Evolutionary conservation across 257 asterid species (phyloP).

Genomic region (Nyctanthes arbortristis): DNA sequence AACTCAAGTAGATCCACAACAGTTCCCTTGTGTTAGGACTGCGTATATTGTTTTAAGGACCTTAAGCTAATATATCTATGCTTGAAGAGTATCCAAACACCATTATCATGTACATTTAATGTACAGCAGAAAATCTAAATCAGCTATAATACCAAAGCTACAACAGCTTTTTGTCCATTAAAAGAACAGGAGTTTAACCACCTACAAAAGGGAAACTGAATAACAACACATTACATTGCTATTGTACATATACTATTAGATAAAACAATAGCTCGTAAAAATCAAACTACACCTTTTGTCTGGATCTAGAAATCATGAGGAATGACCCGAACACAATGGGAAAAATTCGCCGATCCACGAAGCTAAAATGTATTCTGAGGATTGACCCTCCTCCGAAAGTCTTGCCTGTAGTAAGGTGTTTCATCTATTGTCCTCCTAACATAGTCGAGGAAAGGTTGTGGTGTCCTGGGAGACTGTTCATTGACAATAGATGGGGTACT

Average conservation of each 20-base stretch:
- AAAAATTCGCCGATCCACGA: slow-evolving; percentile 4
- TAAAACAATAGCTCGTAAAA: slow-evolving; percentile 19
- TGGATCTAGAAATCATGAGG: background rate
- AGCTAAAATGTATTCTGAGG: slow-evolving; percentile 74
- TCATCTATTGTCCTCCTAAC: slow-evolving; percentile 85
- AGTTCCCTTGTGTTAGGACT: too few species aligned
- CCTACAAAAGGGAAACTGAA: slow-evolving; percentile 11
- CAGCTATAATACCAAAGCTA: background rate
- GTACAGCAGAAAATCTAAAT: background rate
- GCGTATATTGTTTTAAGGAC: too few species aligned
- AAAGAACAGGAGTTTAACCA: background rate
- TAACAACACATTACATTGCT: slow-evolving; percentile 11
- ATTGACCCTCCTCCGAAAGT: slow-evolving; percentile 68
- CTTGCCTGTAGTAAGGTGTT: slow-evolving; percentile 85
- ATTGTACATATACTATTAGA: slow-evolving; percentile 14
- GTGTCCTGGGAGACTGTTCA: slow-evolving; percentile 84
- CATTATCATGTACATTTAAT: background rate
- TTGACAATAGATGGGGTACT: slow-evolving; percentile 38
- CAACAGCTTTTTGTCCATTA: background rate
- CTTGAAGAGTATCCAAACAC: background rate
- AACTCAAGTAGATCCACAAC: too few species aligned
- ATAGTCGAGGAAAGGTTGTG: slow-evolving; percentile 87
- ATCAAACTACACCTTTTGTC: slow-evolving; percentile 7
- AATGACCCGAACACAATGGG: slow-evolving; percentile 6
- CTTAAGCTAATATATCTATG: background rate